Evolutionary conservation across 1,284 basidiomycete species (phyloP), one percentile per base, ranked within the genome.

Genomic region (Earliella scabrosa): DNA sequence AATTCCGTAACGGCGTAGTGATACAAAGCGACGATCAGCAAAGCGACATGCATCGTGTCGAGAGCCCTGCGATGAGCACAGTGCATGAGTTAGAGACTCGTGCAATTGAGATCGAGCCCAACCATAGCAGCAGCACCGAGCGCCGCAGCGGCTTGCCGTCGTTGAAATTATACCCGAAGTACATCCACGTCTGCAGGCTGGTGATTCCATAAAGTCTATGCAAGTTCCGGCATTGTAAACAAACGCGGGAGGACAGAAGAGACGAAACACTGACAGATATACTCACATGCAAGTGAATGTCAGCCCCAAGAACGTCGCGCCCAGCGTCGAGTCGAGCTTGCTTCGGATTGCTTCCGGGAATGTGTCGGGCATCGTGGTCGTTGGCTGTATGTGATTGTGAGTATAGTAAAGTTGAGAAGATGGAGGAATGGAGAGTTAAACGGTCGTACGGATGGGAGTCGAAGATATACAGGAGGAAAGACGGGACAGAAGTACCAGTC

Each of bases 151-250:
- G 5, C 4, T n/a, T 14, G 26, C 41, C 48, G 18, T 58, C 52
- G 21, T 51, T 40, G 48, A 47, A 46, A 9, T 41, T 27, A 31
- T 51, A 45, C 27, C 23, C 32, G 49, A 54, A 58, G 39, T 54
- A 58, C 35, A 51, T 58, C 43, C 43, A 58, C 1, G 52, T 54
- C 39, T 58, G 56, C 34, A 58, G 31, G 18, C 52, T 54, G 2
- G 56, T 58, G 23, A 58, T 50, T 18, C 56, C 56, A 31, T 54
- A 58, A 10, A 58, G 26, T 32, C 56, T 58, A 9, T 13, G 7
- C 5, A 4, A 27, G 27, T 16, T 7, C 44, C 4, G 2, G 11
- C 2, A 34, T 9, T 23, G 27, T 45, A 11, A 4, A 4, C 26
- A 26, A 36, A 18, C 5, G 14, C 5, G 14, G 2, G 18, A 23